A percentile compares a stretch with the other conserved stretches of the same genome.
Evolutionary conservation across 768 basidiomycete species (phyloP).

Genomic region (Mycena alexandri): DNA sequence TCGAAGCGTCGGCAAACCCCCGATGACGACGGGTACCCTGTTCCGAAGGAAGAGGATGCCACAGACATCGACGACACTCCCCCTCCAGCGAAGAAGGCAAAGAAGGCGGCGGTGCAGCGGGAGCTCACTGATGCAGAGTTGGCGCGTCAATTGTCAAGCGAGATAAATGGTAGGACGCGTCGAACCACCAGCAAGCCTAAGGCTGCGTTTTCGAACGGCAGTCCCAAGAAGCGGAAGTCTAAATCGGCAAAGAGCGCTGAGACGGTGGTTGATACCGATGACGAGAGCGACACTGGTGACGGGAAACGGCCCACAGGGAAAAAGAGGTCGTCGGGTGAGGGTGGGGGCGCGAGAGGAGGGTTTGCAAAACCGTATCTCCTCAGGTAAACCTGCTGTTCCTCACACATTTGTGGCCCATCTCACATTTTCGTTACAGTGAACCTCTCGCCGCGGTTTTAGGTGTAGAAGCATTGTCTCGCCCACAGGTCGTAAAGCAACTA

Average conservation of each 20-base stretch:
- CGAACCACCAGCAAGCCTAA: conserved; percentile 56
- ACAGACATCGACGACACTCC: conserved; percentile 46
- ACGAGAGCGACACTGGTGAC: conserved; percentile 60
- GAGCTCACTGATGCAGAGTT: conserved; percentile 77
- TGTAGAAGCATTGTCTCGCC: conserved; percentile 79
- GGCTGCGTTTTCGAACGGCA: conserved; percentile 51
- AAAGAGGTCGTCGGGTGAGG: conserved; percentile 54
- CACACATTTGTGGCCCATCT: conserved; percentile 19
- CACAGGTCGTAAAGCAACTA: conserved; percentile 90
- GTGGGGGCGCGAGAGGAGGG: conserved; percentile 72
- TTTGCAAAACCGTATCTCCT: conserved; percentile 83
- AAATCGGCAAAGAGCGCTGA: conserved; percentile 65
- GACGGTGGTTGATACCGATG: conserved; percentile 67
- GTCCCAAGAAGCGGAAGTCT: conserved; percentile 59
- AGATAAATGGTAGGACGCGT: conserved; percentile 74
- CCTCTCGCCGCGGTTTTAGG: conserved; percentile 80
- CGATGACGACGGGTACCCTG: conserved; percentile 46
- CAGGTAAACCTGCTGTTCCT: conserved; percentile 61
- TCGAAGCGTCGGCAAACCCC: conserved; percentile 56
- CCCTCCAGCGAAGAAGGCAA: conserved; percentile 59
- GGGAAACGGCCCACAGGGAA: conserved; percentile 49
- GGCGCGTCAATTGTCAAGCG: conserved; percentile 77
- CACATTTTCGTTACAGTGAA: conserved; percentile 58
- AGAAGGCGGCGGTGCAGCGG: conserved; percentile 63
- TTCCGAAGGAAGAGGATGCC: conserved; percentile 49